Evolutionary conservation across 2,329 filamentous ascomycete genomes (phyloP).

Genomic region (Aureobasidium sp.): DNA sequence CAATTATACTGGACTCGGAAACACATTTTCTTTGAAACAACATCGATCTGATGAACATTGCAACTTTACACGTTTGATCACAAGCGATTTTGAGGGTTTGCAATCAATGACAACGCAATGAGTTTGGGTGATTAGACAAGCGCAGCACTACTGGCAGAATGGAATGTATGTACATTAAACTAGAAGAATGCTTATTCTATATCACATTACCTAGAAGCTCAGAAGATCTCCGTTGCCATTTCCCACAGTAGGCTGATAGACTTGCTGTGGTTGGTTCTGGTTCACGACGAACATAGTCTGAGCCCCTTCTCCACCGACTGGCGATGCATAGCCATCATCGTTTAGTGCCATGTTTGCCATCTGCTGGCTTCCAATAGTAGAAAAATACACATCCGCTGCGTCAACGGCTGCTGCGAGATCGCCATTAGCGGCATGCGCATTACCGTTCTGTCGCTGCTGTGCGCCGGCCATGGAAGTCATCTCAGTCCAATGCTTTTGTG

Average conservation of each 20-base stretch:
- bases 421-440: conserved; percentile 18
- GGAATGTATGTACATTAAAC: background rate
- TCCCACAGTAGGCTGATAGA: conserved; percentile 61
- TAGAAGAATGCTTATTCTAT: background rate
- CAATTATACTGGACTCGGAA: no score
- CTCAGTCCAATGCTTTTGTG: conserved; percentile 15
- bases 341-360: conserved; percentile 63
- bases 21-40: background rate
- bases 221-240: conserved; percentile 28
- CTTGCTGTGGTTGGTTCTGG: conserved; percentile 69
- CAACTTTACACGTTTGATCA: no score
- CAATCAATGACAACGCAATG: no score
- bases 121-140: background rate
- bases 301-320: conserved; percentile 25
- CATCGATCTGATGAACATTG: background rate
- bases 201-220: conserved; percentile 20
- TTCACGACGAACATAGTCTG: conserved; percentile 59
- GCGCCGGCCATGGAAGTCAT: conserved; percentile 6
- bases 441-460: conserved; percentile 19
- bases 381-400: conserved; percentile 86
- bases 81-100: no score
- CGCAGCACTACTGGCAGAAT: background rate
- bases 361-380: conserved; percentile 62
- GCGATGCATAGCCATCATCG: conserved; percentile 34
- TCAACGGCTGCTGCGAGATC: conserved; percentile 64